Base-by-base conservation (phyloP, 495 filamentous ascomycete species). In the Podospora fimiseda region DNA sequence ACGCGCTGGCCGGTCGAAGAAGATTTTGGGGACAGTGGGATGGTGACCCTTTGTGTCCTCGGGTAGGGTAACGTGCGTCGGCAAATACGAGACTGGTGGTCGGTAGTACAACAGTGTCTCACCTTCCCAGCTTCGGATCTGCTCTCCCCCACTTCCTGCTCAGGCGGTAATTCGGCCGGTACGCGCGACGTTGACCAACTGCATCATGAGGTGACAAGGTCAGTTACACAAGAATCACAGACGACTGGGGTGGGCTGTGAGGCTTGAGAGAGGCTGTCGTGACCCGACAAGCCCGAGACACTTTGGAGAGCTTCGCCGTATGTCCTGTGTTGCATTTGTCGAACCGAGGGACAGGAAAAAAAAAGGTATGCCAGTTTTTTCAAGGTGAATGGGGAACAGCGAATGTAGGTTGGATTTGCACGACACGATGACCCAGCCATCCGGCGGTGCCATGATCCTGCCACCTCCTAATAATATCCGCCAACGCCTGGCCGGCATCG, bases 141-240 rank as follows among this genome's bases (percentile, higher is more conserved):
- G 38, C 30, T 21, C 13, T 48, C 18, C 27, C 36, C 16, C 27
- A 38, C 40, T 46, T 41, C 52, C 38, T 50, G 24, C 41, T 58
- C 46, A 43, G 44, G 24, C 37, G 43, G 41, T 27, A 48, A 40
- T 24, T 47, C 55, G 50, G 44, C 20, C 27, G 46, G 24, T 52
- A 52, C 9, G 50, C 41, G 46, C 56, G 21, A 46, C 49, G 53
- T 53, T 45, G 56, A 59, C 43, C 43, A 45, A 48, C 62, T 65
- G 59, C 62, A 65, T 62, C 47, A 49, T 21, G 22, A 38, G 30
- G 43, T 48, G 44, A 37, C 38, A 18, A 51, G 23, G 43, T 61
- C 47, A 61, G 55, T 47, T 43, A 50, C 20, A 40, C 49, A 47
- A 37, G 19, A 24, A 33, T 36, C 44, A 50, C 27, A 43, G 46